Base-by-base conservation (phyloP, 2,329 filamentous ascomycete species). In the Pseudophaeomoniella oleicola region DNA sequence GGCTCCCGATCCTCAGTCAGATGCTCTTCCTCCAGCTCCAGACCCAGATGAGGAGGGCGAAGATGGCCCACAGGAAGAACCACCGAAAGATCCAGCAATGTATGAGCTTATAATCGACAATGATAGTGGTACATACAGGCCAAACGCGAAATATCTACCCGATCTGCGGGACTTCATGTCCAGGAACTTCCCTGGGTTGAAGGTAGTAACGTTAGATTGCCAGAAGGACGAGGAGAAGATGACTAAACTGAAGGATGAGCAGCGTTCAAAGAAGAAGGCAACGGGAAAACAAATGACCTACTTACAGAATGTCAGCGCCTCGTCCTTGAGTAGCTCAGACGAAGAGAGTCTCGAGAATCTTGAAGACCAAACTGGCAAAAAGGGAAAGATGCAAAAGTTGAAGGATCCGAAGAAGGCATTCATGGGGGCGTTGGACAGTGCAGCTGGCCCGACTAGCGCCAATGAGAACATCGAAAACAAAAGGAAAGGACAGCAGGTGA, bases 71-170 rank as follows among this genome's bases (percentile, higher is more conserved):
- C n/a, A n/a, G n/a, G n/a, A n/a, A n/a, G n/a, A 44, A 3, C 53
- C 64, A 2, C 66, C 67, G 3, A 65, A 54, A 4, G 69, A 77
- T 37, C 72, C 73, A 0, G 49, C 54, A 3, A 59, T 72, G 52
- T 96, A 94, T 55, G 81, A 93, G 53, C 71, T 96, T 5, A 66
- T 90, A 44, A 94, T 96, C 51, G 88, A 96, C 63, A 96, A 96
- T 50, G 88, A 94, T 57, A 85, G 78, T 37, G 88, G 88, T 9
- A 96, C 88, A 0, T 96, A 96, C 56, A 74, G 88, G 0, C 88
- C 88, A 0, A 85, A 92, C 51, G 80, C 81, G 38, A 69, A 76
- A 9, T 67, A 83, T 6, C 69, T 96, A 1, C 81, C 82, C 0
- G 54, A 77, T 1, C 65, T 96, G 1, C 75, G 78, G 36, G 51